These are phyloP conservation scores for Helicostylum pulchrum DNA, from an alignment of 192 early-diverging fungal species.

Conservation along the genomic window DNA sequence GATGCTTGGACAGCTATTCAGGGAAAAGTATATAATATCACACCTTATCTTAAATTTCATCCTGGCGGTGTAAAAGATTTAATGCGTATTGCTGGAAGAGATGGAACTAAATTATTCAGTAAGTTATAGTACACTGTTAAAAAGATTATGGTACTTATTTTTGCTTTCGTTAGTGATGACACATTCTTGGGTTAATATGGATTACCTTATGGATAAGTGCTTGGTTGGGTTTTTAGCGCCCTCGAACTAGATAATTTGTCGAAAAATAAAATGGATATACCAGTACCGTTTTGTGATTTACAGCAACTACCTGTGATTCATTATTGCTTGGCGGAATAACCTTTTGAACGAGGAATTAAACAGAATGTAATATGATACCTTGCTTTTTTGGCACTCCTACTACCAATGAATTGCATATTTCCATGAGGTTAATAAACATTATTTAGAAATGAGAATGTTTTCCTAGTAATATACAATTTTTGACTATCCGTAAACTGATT, in stretches of 20 bases:
- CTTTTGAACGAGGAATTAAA: too few relatives aligned
- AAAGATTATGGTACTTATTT: background rate
- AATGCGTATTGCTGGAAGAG: constrained; percentile 85
- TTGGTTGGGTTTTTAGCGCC: constrained; percentile 60
- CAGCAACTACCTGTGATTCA: too few relatives aligned
- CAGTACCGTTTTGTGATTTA: too few relatives aligned
- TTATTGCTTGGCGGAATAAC: too few relatives aligned
- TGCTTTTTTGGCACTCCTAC: too few relatives aligned
- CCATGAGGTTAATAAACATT: too few relatives aligned
- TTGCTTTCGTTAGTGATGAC: constrained; percentile 49
- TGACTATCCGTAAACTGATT: too few relatives aligned
- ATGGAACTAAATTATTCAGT: constrained; percentile 87
- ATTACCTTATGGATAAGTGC: constrained; percentile 83
- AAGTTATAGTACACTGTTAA: constrained; percentile 22
- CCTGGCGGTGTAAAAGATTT: constrained; percentile 83
- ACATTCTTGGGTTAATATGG: constrained; percentile 95
- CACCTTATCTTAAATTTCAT: constrained; percentile 85
- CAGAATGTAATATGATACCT: too few relatives aligned
- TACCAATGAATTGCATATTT: too few relatives aligned
- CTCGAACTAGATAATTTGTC: background rate
- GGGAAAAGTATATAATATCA: constrained; percentile 91
- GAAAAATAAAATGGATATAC: too few relatives aligned
- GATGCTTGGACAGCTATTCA: constrained; percentile 90
- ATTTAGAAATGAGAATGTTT: too few relatives aligned
- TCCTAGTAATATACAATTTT: too few relatives aligned